Conservation (phyloP, 1,284 basidiomycete genomes). For the Ganoderma sinense region DNA sequence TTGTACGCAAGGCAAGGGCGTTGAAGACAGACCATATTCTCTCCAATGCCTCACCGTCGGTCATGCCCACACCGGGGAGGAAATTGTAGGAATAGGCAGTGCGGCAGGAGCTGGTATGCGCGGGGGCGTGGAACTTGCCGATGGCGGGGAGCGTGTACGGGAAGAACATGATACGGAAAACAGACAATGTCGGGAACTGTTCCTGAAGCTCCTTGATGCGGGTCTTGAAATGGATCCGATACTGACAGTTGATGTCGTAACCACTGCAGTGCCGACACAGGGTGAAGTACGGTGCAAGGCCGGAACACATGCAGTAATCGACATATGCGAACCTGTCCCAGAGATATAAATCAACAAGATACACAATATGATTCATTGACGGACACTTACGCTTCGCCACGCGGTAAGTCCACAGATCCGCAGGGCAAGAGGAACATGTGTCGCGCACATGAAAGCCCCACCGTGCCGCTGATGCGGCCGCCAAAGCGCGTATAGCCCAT, state of each 20-base stretch:
- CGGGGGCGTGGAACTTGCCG: no score
- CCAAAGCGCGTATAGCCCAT: constrained; percentile 6
- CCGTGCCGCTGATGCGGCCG: neutral
- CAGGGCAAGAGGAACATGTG: constrained; percentile 4
- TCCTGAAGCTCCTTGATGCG: constrained; percentile 2
- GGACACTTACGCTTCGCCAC: neutral
- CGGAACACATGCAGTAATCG: neutral
- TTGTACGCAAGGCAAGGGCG: neutral
- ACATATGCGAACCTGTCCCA: neutral
- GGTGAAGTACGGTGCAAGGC: neutral
- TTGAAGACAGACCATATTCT: neutral
- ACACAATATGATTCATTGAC: no score
- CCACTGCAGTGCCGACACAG: neutral
- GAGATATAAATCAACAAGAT: neutral
- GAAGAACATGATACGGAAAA: neutral
- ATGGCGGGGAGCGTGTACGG: neutral
- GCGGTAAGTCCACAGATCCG: neutral
- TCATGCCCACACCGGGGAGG: no score
- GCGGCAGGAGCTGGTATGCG: no score
- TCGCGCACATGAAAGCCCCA: neutral
- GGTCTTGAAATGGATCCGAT: neutral
- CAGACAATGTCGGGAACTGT: neutral
- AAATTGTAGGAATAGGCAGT: no score
- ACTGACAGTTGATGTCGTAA: constrained; percentile 21
- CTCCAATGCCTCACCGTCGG: no score